Evolutionary conservation across 345 rosid genomes (phyloP).

Genomic region (Lepidium sativum): DNA sequence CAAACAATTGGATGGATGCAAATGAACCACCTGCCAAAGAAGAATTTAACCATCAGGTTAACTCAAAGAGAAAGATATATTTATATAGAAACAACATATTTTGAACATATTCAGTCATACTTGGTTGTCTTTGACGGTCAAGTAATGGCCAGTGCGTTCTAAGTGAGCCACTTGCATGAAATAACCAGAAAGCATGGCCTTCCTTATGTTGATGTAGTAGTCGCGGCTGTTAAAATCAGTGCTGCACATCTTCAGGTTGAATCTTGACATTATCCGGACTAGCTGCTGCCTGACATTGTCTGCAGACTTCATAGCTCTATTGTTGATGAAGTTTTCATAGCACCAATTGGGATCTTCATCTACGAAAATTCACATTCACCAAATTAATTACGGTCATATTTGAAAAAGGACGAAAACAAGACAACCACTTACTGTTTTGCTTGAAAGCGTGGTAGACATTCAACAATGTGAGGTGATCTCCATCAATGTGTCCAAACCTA

Average conservation of each 20-base stretch:
- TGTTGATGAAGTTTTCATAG: conserved; percentile 87
- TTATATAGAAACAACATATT: not conserved
- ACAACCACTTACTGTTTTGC: conserved; percentile 63
- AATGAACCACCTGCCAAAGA: conserved; percentile 68
- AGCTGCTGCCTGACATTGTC: conserved; percentile 97
- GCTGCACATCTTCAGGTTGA: conserved; percentile 83
- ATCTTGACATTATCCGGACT: conserved; percentile 86
- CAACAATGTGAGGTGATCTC: conserved; percentile 92
- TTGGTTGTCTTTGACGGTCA: conserved; percentile 95
- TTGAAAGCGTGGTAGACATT: conserved; percentile 94
- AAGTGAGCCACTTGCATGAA: conserved; percentile 98
- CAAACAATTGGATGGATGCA: conserved; percentile 94
- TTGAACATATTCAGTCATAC: conserved; percentile 26
- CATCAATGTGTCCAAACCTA: conserved; percentile 96
- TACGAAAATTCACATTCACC: conserved; percentile 25
- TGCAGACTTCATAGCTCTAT: conserved; percentile 76
- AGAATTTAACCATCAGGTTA: not conserved
- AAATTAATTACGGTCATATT: not conserved
- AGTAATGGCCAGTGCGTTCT: conserved; percentile 80
- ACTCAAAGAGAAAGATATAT: not conserved
- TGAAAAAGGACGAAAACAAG: not conserved
- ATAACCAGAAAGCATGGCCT: conserved; percentile 84
- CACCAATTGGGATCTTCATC: conserved; percentile 94
- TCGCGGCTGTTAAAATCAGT: conserved; percentile 85
- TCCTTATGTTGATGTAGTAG: conserved; percentile 85